phyloP scores from a whole-genome alignment of 2,329 filamentous ascomycete genomes.

The Mollisiaceae sp. region DNA sequence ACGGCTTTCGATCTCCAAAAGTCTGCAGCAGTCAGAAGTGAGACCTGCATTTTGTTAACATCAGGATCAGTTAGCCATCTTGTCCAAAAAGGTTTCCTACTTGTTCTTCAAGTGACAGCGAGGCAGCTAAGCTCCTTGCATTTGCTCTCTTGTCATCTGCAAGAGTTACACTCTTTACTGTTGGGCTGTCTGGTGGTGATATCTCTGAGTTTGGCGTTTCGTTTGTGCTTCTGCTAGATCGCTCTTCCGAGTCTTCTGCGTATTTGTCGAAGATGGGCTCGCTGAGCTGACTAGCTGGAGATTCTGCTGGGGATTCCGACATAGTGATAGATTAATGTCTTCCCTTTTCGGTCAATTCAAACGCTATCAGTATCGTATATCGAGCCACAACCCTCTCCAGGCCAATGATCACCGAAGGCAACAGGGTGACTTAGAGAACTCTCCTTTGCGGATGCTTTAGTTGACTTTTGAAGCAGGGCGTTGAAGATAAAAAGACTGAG shows the following conservation, averaged over 20 bases:
- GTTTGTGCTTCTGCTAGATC: conserved; percentile 34
- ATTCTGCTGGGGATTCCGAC: conserved; percentile 30
- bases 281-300: conserved; percentile 34
- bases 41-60: conserved; percentile 50
- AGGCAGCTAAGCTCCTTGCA: conserved; percentile 36
- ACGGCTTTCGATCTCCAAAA: conserved; percentile 74
- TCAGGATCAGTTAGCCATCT: background rate
- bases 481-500: background rate
- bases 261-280: conserved; percentile 39
- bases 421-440: background rate
- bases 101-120: conserved; percentile 42
- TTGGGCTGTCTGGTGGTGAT: conserved; percentile 36
- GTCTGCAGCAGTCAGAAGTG: conserved; percentile 64
- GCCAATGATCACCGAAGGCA: background rate
- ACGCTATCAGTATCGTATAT: conserved; percentile 14
- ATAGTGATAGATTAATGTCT: conserved; percentile 9
- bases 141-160: conserved; percentile 30
- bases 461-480: background rate
- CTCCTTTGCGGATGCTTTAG: background rate
- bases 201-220: conserved; percentile 39
- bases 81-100: conserved; percentile 24
- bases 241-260: conserved; percentile 33
- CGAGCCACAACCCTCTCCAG: background rate
- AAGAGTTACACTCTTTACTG: conserved; percentile 28
- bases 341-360: background rate